Evolutionary conservation across 2,329 filamentous ascomycete genomes (phyloP), one percentile per base, ranked within the genome.

Genomic region (Pezizomycotina sp.): DNA sequence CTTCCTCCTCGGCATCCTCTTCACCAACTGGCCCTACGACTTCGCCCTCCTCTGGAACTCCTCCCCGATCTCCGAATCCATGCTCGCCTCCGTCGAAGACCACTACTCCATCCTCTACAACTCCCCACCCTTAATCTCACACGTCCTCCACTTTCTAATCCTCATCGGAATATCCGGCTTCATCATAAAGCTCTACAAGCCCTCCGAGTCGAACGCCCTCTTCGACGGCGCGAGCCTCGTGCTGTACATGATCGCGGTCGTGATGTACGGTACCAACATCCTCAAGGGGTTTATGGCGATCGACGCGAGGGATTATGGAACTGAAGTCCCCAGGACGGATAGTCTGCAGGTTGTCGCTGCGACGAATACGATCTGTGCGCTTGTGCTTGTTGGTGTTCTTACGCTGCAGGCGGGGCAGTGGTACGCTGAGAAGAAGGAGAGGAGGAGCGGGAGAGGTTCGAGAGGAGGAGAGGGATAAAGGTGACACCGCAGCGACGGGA

Each of bases 1-100:
- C 60, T 98, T 98, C 71, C 92, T 95, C 70, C 77, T 98, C 47
- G 89, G 89, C 52, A 83, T 95, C 58, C 76, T 98, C 60, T 98
- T 95, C 69, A 83, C 83, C 52, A 74, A 76, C 46, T 91, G 95
- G 60, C 84, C 89, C 44, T 98, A 95, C 66, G 89, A 91, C 65
- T 89, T 82, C 62, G 77, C 81, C 42, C 74, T 89, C 46, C 76
- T 91, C 35, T 91, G 81, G 69, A 77, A 75, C 33, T 71, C 71
- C 19, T 72, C 69, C 26, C 65, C 64, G 36, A 65, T 78, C 34
- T 65, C 69, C 42, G 63, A 66, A 24, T 56, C 66, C 27, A 91
- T 86, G 68, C 84, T 80, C 56, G 69, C 76, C 57, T 75, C 84
- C 55, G 74, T 93, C 45, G 86, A 95, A 63, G 69, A 70, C 30